Conservation (phyloP, 2,329 filamentous ascomycete genomes). For the Pestalotiopsis sp. region DNA sequence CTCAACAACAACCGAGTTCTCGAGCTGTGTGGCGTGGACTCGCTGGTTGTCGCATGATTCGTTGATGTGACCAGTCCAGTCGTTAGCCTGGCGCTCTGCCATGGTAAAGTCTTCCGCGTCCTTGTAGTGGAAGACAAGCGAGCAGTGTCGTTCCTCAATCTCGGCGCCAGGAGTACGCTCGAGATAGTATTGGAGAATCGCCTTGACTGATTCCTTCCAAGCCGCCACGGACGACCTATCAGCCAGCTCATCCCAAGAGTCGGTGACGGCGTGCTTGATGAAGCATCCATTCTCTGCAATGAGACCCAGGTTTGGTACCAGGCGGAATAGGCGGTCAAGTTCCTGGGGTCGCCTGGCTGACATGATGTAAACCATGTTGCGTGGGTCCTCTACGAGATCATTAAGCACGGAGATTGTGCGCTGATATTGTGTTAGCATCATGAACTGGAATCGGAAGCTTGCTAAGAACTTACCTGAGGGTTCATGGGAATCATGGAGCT, state of each 20-base stretch:
- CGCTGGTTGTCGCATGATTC: conserved; percentile 84
- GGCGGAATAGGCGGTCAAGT: conserved; percentile 82
- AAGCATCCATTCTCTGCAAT: conserved; percentile 97
- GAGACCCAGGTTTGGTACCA: conserved; percentile 81
- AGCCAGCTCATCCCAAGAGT: conserved; percentile 78
- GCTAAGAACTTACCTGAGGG: conserved; percentile 55
- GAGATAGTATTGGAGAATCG: conserved; percentile 85
- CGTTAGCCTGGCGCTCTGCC: conserved; percentile 79
- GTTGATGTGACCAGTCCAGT: conserved; percentile 94
- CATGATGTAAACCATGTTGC: conserved; percentile 92
- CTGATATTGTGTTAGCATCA: conserved; percentile 40
- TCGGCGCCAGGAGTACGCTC: conserved; percentile 87
- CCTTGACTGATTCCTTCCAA: conserved; percentile 85
- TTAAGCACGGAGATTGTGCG: conserved; percentile 82
- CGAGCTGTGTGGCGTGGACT: conserved; percentile 81
- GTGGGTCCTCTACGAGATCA: conserved; percentile 77
- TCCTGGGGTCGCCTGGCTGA: conserved; percentile 86
- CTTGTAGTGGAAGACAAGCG: conserved; percentile 88
- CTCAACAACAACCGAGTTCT: conserved; percentile 82
- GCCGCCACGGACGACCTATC: conserved; percentile 69
- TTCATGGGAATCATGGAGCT: conserved; percentile 84
- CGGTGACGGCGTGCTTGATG: conserved; percentile 69
- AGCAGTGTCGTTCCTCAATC: conserved; percentile 91
- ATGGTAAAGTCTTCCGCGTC: conserved; percentile 76
- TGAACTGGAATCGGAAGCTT: neutral